Base-by-base conservation (phyloP, 371 early-diverging fungal species). In the Paraphysoderma sedebokerense region DNA sequence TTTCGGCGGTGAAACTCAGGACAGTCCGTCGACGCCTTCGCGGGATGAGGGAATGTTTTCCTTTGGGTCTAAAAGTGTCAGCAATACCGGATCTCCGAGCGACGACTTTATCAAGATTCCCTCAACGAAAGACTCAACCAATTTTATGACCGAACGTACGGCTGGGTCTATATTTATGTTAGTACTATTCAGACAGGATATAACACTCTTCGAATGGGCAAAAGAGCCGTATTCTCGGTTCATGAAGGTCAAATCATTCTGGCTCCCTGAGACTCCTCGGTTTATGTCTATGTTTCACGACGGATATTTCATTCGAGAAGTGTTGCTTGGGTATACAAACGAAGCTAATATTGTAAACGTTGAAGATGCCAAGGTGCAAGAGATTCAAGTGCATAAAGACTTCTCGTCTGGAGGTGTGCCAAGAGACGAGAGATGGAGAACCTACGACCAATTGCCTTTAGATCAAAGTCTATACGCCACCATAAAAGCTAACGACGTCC, bases 221-320 rank as follows among this genome's bases (percentile, higher is more conserved):
- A 62, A 58, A 46, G 68, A 65, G 41, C 75, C 75, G 40, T 74
- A 72, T 52, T 49, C 61, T 24, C 65, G 62, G 47, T 74, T 74
- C 58, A 72, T 74, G 72, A 72, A 74, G 47, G 48, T 72, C 36
- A 74, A 74, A 54, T 61, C 60, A 5, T 74, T 74, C 56, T 74
- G 75, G 75, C 51, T 74, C 23, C 75, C 75, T 12, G 72, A 72
- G 54, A 29, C 56, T 2, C 75, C 75, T 13, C 64, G 69, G 46
- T 61, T 60, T 40, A 56, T 74, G 51, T 50, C 60, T 22, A 27
- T 74, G 0, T 48, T 67, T 22, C 65, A 72, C 48, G 72, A 74
- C 39, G 75, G 75, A 5, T 39, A 68, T 15, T 50, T 54, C n/a
- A 61, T 65, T 13, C 58, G 62, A 20, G 70, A 74, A 33, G 49